Percentiles rank a stretch among this genome's conserved stretches.
These are phyloP conservation scores for Komagataella ulmi DNA, from an alignment of 805 yeast species.

Conservation along the genomic window DNA sequence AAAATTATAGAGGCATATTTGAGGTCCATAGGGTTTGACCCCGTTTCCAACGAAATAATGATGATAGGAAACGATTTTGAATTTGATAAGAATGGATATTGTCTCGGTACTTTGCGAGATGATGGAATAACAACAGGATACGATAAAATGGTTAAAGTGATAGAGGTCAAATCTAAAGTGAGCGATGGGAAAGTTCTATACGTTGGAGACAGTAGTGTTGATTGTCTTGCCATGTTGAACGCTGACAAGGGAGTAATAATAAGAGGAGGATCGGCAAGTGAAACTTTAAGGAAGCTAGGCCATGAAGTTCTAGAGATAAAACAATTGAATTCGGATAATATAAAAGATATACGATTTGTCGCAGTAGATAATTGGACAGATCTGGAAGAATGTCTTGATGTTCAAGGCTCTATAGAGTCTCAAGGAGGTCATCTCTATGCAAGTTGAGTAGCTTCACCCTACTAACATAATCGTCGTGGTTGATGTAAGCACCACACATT, in stretches of 20 bases:
- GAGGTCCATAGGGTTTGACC: constrained; percentile 8
- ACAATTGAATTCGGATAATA: neutral
- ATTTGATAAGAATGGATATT: constrained; percentile 12
- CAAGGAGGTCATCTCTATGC: constrained; percentile 33
- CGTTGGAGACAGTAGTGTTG: constrained; percentile 54
- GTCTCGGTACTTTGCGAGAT: constrained; percentile 12
- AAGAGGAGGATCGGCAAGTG: constrained; percentile 21
- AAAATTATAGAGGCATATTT: constrained; percentile 25
- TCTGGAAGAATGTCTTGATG: neutral
- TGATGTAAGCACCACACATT: constrained; percentile 62
- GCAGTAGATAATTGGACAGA: constrained; percentile 1
- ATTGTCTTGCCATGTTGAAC: constrained; percentile 33
- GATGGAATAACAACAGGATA: constrained; percentile 12
- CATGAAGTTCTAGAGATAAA: constrained; percentile 2
- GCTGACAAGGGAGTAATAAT: constrained; percentile 35
- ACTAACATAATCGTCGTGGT: constrained; percentile 51
- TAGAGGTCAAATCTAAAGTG: constrained; percentile 9
- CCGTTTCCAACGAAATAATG: constrained; percentile 8
- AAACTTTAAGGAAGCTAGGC: constrained; percentile 12
- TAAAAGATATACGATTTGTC: neutral
- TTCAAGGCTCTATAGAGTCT: constrained; percentile 6
- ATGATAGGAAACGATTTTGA: constrained; percentile 41
- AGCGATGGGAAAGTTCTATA: constrained; percentile 20
- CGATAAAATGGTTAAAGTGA: constrained; percentile 13
- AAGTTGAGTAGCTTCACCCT: constrained; percentile 29